A percentile compares a stretch with the other conserved stretches of the same genome.
phyloP scores from a whole-genome alignment of 441 rosid species.

The Croton setiger region DNA sequence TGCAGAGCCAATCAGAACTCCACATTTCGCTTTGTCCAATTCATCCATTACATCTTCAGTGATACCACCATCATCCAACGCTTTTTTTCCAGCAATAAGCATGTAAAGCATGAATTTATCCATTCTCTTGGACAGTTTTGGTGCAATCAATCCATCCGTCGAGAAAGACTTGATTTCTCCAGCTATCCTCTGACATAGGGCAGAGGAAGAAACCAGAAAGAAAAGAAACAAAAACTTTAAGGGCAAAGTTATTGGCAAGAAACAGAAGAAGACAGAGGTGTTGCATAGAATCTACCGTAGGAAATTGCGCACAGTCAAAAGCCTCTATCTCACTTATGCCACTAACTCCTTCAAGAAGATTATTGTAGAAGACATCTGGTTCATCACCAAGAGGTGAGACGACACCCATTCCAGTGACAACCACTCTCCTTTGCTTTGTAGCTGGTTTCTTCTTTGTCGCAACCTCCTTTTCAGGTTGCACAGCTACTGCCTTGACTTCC shows the following conservation, averaged over 20 bases:
- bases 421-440: slow-evolving; percentile 72
- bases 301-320: slow-evolving; percentile 75
- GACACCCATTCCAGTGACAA: slow-evolving; percentile 95
- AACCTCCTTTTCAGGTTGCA: slow-evolving; percentile 59
- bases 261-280: slow-evolving; percentile 17
- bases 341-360: slow-evolving; percentile 82
- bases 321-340: slow-evolving; percentile 82
- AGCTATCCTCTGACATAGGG: slow-evolving; percentile 71
- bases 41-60: slow-evolving; percentile 76
- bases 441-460: slow-evolving; percentile 53
- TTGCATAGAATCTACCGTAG: slow-evolving; percentile 54
- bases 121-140: slow-evolving; percentile 92
- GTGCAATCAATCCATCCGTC: slow-evolving; percentile 90
- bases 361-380: slow-evolving; percentile 64
- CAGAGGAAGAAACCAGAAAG: not conserved
- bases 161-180: slow-evolving; percentile 94
- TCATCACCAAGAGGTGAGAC: slow-evolving; percentile 84
- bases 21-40: slow-evolving; percentile 68
- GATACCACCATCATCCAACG: slow-evolving; percentile 88
- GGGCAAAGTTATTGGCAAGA: slow-evolving; percentile 6
- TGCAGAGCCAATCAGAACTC: slow-evolving; percentile 85
- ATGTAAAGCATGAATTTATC: slow-evolving; percentile 96
- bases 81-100: slow-evolving; percentile 96
- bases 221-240: not conserved
- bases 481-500: slow-evolving; percentile 64